These are phyloP conservation scores for Juncus effusus DNA, from an alignment of 176 grass and related monocot genomes.

Conservation along the genomic window DNA sequence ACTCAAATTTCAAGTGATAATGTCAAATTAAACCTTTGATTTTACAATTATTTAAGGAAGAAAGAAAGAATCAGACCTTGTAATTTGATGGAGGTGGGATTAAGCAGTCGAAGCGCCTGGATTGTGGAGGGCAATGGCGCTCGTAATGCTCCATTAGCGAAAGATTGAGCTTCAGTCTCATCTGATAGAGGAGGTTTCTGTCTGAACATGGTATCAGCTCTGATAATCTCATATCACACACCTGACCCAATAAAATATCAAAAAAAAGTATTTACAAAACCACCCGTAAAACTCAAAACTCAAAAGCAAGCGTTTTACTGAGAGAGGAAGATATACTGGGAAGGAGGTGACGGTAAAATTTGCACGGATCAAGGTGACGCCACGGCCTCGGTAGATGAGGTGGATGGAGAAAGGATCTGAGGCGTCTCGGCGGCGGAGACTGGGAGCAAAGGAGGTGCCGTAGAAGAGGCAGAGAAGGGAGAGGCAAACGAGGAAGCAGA, in stretches of 20 bases:
- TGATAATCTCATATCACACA: constrained; percentile 83
- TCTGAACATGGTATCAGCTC: constrained; percentile 97
- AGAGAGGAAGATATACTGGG: constrained; percentile 31
- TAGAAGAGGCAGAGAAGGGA: constrained; percentile 81
- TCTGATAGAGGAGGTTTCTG: constrained; percentile 99
- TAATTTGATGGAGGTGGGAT: constrained; percentile 82
- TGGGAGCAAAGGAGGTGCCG: constrained; percentile 58
- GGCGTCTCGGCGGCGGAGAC: constrained; percentile 23
- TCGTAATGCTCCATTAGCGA: constrained; percentile 98
- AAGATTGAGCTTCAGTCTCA: constrained; percentile 89
- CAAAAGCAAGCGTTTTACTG: neutral
- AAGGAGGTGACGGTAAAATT: constrained; percentile 44
- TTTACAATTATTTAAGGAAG: neutral
- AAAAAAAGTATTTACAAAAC: neutral
- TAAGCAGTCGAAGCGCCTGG: constrained; percentile 86
- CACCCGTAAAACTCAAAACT: neutral
- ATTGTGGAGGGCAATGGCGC: constrained; percentile 82
- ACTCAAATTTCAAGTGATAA: constrained; percentile 11
- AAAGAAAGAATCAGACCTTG: constrained; percentile 47
- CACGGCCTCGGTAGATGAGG: neutral
- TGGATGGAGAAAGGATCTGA: neutral
- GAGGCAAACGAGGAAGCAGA: constrained; percentile 39
- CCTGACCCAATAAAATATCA: constrained; percentile 31
- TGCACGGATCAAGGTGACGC: constrained; percentile 9
- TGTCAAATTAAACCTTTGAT: neutral